These are phyloP conservation scores for Cladophialophora yegresii DNA, from an alignment of 2,329 filamentous ascomycete species.

Conservation along the genomic window DNA sequence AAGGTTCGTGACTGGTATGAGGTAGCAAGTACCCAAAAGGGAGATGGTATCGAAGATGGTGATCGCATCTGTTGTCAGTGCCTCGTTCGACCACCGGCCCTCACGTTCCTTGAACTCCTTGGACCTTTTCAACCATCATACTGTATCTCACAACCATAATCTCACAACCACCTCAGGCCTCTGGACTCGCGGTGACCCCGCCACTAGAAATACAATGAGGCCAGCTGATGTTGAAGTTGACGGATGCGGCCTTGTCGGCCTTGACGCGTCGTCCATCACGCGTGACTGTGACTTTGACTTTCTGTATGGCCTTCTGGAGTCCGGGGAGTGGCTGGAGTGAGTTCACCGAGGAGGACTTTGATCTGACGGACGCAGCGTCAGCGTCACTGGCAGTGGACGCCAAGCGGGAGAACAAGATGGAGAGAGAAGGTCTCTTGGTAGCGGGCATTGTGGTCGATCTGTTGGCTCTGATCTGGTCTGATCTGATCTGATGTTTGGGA, in stretches of 20 bases:
- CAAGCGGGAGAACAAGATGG: slow-evolving; percentile 7
- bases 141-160: too few relatives aligned
- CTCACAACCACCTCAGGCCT: neutral
- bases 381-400: too few relatives aligned
- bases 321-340: slow-evolving; percentile 14
- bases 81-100: too few relatives aligned
- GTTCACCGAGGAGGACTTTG: slow-evolving; percentile 5
- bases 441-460: slow-evolving; percentile 1
- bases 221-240: slow-evolving; percentile 14
- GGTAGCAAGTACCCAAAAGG: neutral
- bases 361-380: slow-evolving; percentile 9
- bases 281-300: too few relatives aligned
- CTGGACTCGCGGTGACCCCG: neutral
- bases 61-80: neutral
- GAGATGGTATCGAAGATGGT: neutral
- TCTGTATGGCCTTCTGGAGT: neutral
- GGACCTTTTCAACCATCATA: neutral
- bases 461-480: neutral
- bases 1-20: neutral
- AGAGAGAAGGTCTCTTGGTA: slow-evolving; percentile 5
- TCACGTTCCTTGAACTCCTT: neutral
- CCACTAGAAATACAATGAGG: neutral
- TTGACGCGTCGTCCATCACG: neutral
- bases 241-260: neutral
- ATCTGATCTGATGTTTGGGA: neutral